A percentile compares a stretch with the other conserved stretches of the same genome.
Evolutionary conservation across 2,329 filamentous ascomycete genomes (phyloP).

Genomic region (Ceratocystis huliohia): DNA sequence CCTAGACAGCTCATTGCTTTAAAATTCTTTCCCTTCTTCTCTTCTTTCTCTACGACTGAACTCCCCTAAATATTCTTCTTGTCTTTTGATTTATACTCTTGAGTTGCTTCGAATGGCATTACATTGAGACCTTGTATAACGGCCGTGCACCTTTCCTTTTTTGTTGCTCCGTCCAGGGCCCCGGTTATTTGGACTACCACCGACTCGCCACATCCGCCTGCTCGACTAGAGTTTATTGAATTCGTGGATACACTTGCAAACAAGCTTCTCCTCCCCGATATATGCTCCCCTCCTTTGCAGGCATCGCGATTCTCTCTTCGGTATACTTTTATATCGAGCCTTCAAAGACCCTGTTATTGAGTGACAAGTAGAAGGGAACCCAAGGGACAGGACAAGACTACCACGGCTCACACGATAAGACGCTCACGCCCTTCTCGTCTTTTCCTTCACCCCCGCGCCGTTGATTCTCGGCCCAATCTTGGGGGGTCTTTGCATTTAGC

Average conservation of each 20-base stretch:
- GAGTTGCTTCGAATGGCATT: neutral
- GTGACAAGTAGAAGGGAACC: neutral
- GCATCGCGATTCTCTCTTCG: neutral
- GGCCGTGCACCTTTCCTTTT: neutral
- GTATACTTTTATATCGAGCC: neutral
- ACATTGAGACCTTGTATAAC: neutral
- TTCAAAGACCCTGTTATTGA: neutral
- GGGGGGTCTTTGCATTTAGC: neutral
- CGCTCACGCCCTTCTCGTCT: conserved; percentile 6
- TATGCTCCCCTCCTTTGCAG: neutral
- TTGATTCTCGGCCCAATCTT: neutral
- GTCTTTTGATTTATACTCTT: neutral
- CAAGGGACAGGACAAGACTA: neutral
- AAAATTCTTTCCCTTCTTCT: conserved; percentile 1
- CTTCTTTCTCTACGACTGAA: neutral
- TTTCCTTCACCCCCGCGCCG: neutral
- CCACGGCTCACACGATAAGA: conserved; percentile 8
- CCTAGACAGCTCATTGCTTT: neutral
- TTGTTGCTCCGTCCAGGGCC: neutral
- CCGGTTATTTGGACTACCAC: neutral
- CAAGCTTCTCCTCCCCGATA: neutral
- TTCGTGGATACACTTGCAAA: neutral
- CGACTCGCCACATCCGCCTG: neutral
- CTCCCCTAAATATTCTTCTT: neutral
- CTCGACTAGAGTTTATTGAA: neutral